Percentiles rank a stretch among this genome's conserved stretches.
phyloP scores from a whole-genome alignment of 2,329 filamentous ascomycete genomes.

The Coniochaeta prunicola region DNA sequence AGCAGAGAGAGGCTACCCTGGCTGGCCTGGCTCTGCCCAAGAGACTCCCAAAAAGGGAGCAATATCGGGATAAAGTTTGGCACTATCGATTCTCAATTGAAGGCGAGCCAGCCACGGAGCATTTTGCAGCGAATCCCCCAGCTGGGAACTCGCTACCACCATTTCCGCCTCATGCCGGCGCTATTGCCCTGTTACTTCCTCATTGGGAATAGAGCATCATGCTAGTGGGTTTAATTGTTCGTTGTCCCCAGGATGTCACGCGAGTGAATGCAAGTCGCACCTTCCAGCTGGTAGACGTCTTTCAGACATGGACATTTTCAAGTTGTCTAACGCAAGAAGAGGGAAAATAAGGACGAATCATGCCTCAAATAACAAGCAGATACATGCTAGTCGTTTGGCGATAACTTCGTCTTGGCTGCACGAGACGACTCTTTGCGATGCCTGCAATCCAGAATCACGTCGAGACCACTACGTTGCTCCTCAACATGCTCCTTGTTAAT shows the following conservation, averaged over 20 bases:
- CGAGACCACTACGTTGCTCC: no score
- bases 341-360: no score
- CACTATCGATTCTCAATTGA: constrained; percentile 1
- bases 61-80: constrained; percentile 2
- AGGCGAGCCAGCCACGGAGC: background rate
- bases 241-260: no score
- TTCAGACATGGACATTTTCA: no score
- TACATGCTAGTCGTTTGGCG: no score
- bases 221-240: background rate
- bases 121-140: background rate
- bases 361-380: no score
- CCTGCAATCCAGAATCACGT: no score
- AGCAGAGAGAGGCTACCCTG: background rate
- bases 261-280: background rate
- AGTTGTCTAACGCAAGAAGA: no score
- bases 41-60: background rate
- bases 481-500: no score
- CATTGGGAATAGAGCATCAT: background rate
- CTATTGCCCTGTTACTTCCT: background rate
- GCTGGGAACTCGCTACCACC: background rate
- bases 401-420: no score
- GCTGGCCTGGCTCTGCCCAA: background rate
- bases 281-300: background rate
- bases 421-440: no score
- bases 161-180: background rate